Evolutionary conservation across 164 flowering plant species (phyloP).

Genomic region (Malania oleifera): DNA sequence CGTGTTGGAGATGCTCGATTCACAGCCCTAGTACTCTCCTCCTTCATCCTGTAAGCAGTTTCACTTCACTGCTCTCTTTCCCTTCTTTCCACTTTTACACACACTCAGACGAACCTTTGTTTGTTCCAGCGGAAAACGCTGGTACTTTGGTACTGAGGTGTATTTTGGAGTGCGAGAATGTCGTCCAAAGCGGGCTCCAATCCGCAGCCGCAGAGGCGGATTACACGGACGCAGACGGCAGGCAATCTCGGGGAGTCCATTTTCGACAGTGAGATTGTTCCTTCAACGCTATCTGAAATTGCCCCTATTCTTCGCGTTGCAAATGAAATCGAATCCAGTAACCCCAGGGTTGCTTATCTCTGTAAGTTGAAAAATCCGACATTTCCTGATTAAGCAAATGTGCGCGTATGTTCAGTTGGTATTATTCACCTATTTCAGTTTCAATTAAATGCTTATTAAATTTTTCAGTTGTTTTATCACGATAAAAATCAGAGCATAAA

Average conservation of each 20-base stretch:
- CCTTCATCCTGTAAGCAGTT: no score
- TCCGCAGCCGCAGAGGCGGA: constrained; percentile 45
- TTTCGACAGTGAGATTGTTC: constrained; percentile 73
- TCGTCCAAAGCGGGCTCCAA: constrained; percentile 32
- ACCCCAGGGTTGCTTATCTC: constrained; percentile 78
- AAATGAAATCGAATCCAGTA: constrained; percentile 64
- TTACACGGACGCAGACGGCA: constrained; percentile 59
- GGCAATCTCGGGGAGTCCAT: constrained; percentile 60
- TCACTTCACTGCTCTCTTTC: no score
- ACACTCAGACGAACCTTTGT: no score
- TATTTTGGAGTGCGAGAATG: constrained; percentile 15
- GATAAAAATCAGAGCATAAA: no score
- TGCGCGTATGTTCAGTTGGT: not conserved
- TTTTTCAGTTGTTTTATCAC: no score
- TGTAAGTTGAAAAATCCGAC: constrained; percentile 47
- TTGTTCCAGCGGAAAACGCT: no score
- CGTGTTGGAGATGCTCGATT: no score
- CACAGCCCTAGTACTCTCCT: no score
- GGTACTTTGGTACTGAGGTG: no score
- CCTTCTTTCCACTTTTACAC: no score
- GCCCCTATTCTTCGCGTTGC: constrained; percentile 90
- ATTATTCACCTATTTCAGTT: not conserved
- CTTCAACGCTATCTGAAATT: constrained; percentile 62
- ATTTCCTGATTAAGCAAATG: no score
- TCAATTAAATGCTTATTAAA: no score